A percentile compares a stretch with the other conserved stretches of the same genome.
Conservation (phyloP, 768 basidiomycete genomes). For the Cantharellus cinnabarinus region DNA sequence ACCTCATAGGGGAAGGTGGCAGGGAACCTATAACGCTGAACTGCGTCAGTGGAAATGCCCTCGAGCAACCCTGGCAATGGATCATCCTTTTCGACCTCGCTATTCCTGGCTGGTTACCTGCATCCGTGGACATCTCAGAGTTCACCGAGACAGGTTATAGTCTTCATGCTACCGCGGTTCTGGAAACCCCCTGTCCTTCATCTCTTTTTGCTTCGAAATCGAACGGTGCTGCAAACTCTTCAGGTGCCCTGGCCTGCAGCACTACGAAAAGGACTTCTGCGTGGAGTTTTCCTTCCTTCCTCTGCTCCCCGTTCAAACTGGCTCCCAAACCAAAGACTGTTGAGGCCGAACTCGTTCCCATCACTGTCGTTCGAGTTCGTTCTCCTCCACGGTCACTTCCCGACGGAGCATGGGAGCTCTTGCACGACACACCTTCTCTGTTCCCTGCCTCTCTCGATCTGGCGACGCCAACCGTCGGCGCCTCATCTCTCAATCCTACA, state of each 20-base stretch:
- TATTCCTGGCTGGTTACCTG: conserved; percentile 81
- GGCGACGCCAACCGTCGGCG: conserved; percentile 19
- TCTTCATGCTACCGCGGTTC: conserved; percentile 46
- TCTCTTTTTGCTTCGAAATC: background rate
- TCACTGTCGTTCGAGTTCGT: conserved; percentile 29
- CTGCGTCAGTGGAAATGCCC: conserved; percentile 26
- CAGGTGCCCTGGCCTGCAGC: background rate
- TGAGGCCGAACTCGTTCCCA: conserved; percentile 20
- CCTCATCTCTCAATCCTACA: background rate
- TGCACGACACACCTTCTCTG: conserved; percentile 5
- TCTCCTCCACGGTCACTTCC: background rate
- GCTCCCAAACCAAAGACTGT: conserved; percentile 22
- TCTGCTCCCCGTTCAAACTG: background rate
- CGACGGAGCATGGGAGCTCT: background rate
- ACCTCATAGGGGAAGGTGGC: conserved; percentile 25
- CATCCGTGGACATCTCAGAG: conserved; percentile 11
- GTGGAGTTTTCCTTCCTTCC: background rate
- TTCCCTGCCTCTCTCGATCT: conserved; percentile 24
- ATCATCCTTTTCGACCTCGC: conserved; percentile 62
- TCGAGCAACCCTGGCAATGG: conserved; percentile 37
- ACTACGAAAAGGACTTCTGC: background rate
- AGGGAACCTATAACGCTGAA: conserved; percentile 11
- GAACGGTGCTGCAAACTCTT: background rate
- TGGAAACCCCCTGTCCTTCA: conserved; percentile 22
- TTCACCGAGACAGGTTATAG: conserved; percentile 40